phyloP scores from a whole-genome alignment of 495 filamentous ascomycete species.

The Halenospora varia region DNA sequence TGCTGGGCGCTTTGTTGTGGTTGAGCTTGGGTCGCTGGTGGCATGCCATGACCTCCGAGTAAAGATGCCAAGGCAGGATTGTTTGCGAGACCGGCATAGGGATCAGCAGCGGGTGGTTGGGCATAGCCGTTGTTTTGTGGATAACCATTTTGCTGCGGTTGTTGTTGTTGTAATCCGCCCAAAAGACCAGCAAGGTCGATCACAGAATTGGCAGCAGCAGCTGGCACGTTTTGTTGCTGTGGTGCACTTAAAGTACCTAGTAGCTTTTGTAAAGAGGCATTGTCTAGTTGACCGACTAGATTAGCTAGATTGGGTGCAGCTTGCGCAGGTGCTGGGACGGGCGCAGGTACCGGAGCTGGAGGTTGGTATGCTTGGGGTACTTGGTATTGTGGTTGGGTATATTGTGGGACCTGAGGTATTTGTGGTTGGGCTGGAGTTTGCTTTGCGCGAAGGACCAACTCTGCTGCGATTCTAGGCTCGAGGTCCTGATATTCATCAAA shows the following conservation, averaged over 20 bases:
- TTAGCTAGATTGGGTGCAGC: constrained; percentile 48
- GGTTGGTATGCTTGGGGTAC: constrained; percentile 27
- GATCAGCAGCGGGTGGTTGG: constrained; percentile 13
- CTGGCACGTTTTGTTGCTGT: constrained; percentile 37
- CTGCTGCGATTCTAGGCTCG: constrained; percentile 69
- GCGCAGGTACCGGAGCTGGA: constrained; percentile 27
- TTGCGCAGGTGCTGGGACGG: constrained; percentile 15
- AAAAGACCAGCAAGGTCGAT: constrained; percentile 61
- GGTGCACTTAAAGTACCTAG: constrained; percentile 58
- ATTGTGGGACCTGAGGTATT: constrained; percentile 14
- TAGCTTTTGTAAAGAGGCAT: constrained; percentile 67
- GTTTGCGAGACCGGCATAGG: constrained; percentile 13
- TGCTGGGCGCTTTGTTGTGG: constrained; percentile 31
- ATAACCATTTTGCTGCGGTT: constrained; percentile 28
- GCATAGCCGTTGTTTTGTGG: constrained; percentile 26
- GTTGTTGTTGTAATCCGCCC: constrained; percentile 37
- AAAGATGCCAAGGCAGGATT: constrained; percentile 12
- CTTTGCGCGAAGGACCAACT: constrained; percentile 76
- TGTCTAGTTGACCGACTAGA: constrained; percentile 63
- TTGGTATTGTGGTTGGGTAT: constrained; percentile 16
- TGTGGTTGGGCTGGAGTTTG: constrained; percentile 28
- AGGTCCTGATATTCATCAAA: constrained; percentile 84
- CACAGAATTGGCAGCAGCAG: constrained; percentile 33
- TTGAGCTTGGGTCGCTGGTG: constrained; percentile 9
- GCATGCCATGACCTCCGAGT: constrained; percentile 22